Conservation (phyloP, 225 moss, liverwort and hornwort species). For the Sphagnum contortum region DNA sequence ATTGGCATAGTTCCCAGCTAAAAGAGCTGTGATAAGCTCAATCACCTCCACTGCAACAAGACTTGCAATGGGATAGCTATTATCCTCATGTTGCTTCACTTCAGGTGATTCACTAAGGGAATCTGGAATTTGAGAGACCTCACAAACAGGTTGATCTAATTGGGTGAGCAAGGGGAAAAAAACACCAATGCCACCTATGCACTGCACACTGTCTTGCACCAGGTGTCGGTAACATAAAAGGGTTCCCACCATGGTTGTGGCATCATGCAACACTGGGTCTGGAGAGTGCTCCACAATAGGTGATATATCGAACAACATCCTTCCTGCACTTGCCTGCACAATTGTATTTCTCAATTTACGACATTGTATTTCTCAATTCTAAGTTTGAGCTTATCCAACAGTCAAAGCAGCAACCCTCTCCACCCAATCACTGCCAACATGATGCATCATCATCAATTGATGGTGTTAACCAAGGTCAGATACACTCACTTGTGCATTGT, state of each 20-base stretch:
- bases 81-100: conserved; percentile 21
- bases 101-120: not conserved
- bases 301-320: conserved; percentile 63
- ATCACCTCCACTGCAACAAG: conserved; percentile 76
- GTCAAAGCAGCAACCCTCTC: too few relatives aligned
- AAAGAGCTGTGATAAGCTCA: conserved; percentile 63
- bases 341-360: not conserved
- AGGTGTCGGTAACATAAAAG: conserved; percentile 71
- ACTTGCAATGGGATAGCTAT: conserved; percentile 43
- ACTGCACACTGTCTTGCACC: conserved; percentile 77
- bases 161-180: conserved; percentile 76
- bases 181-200: conserved; percentile 86
- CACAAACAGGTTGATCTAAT: conserved; percentile 61
- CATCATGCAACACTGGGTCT: conserved; percentile 48
- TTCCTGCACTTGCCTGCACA: conserved; percentile 73
- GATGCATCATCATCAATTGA: too few relatives aligned
- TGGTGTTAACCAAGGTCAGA: not conserved
- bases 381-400: too few relatives aligned
- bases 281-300: conserved; percentile 57
- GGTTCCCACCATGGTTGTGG: conserved; percentile 64
- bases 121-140: conserved; percentile 14
- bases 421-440: too few relatives aligned
- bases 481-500: conserved; percentile 62
- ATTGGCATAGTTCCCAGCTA: conserved; percentile 61
- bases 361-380: too few relatives aligned